phyloP scores from a whole-genome alignment of 352 stramenopile genomes.

The Phytophthora tentaculata region DNA sequence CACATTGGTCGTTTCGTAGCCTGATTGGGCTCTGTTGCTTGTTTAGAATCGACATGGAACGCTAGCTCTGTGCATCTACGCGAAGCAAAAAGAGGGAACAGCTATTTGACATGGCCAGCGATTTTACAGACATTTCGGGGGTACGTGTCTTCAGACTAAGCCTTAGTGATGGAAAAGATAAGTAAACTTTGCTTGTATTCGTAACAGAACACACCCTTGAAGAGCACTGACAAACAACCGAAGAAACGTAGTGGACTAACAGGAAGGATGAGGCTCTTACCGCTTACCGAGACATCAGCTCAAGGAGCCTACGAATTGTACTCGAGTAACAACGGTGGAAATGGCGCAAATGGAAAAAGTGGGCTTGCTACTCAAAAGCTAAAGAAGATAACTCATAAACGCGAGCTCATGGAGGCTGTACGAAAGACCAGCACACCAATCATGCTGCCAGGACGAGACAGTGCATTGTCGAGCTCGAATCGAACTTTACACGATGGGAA shows the following conservation, averaged over 20 bases:
- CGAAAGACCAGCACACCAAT: conserved; percentile 78
- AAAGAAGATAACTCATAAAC: conserved; percentile 80
- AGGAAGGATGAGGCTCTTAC: conserved; percentile 56
- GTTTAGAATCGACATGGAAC: conserved; percentile 37
- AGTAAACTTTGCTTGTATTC: background rate
- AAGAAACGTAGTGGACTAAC: conserved; percentile 59
- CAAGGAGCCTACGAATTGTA: conserved; percentile 37
- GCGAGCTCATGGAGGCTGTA: conserved; percentile 78
- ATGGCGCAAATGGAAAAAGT: conserved; percentile 31
- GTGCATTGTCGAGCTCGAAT: conserved; percentile 29
- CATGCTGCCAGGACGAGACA: conserved; percentile 56
- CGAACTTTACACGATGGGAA: conserved; percentile 35
- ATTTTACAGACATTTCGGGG: conserved; percentile 69
- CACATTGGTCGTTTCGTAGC: conserved; percentile 26
- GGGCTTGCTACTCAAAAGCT: conserved; percentile 45
- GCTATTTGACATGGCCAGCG: conserved; percentile 38
- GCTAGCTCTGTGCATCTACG: conserved; percentile 29
- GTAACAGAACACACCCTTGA: conserved; percentile 36
- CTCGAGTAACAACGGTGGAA: conserved; percentile 40
- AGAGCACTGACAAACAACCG: conserved; percentile 40
- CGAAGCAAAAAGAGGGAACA: conserved; percentile 17
- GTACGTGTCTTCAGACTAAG: conserved; percentile 23
- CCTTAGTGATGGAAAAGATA: background rate
- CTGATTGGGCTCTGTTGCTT: conserved; percentile 21
- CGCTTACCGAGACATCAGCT: conserved; percentile 44